A percentile compares a stretch with the other conserved stretches of the same genome.
Conservation (phyloP, 257 asterid genomes). For the Solanum microdontum region DNA sequence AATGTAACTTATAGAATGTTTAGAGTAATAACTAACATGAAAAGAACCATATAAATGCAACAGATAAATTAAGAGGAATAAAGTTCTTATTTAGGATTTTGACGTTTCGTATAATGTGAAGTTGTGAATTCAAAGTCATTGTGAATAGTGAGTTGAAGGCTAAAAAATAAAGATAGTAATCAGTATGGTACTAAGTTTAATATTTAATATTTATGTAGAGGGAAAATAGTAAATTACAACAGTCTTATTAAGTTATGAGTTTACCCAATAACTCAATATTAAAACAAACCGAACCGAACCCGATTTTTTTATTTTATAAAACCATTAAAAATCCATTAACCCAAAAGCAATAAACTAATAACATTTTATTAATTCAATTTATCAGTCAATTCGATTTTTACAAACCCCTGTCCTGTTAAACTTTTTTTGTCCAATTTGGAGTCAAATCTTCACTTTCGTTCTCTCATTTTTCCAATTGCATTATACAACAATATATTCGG, state of each 20-base stretch:
- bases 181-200: background rate
- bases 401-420: accelerated
- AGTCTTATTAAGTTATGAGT: no score
- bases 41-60: no score
- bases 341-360: no score
- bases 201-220: background rate
- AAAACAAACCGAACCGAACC: accelerated
- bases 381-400: background rate
- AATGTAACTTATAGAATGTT: no score
- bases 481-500: no score
- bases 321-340: no score
- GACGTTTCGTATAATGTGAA: no score
- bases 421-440: background rate
- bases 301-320: no score
- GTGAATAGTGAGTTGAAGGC: background rate
- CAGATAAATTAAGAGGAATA: no score
- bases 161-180: no score
- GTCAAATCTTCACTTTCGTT: background rate
- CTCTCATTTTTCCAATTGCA: background rate
- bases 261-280: background rate
- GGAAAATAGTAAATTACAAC: background rate
- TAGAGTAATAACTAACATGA: no score
- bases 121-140: background rate
- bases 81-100: background rate
- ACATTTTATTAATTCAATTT: no score